These are phyloP conservation scores for Colletotrichum simmondsii DNA, from an alignment of 2,329 filamentous ascomycete species.

Conservation along the genomic window DNA sequence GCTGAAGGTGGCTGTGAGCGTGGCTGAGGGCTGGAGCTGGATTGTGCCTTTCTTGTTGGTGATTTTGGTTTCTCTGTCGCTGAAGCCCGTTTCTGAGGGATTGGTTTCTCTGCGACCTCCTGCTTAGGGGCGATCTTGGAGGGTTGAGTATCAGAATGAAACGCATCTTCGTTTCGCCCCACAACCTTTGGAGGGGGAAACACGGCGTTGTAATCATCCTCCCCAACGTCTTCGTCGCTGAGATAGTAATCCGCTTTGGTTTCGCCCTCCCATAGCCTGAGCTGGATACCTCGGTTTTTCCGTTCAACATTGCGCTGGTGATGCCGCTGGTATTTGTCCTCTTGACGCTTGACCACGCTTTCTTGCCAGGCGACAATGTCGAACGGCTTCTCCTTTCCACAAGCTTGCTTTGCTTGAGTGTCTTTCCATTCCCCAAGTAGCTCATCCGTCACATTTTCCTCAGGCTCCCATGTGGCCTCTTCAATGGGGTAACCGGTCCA, in stretches of 20 bases:
- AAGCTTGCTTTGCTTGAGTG: constrained; percentile 48
- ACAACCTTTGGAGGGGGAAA: constrained; percentile 27
- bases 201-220: constrained; percentile 28
- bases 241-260: constrained; percentile 27
- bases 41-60: background rate
- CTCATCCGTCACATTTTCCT: constrained; percentile 50
- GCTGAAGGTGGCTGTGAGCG: background rate
- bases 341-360: constrained; percentile 28
- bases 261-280: constrained; percentile 30
- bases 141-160: background rate
- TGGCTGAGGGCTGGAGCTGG: background rate
- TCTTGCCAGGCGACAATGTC: constrained; percentile 47
- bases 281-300: constrained; percentile 14
- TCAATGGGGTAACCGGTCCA: constrained; percentile 49
- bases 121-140: background rate
- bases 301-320: constrained; percentile 26
- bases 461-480: constrained; percentile 63
- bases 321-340: constrained; percentile 14
- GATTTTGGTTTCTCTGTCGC: constrained; percentile 1
- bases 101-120: background rate
- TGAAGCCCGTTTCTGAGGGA: background rate
- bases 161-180: background rate
- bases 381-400: constrained; percentile 47
- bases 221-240: constrained; percentile 20
- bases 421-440: constrained; percentile 56